These are phyloP conservation scores for Penicillium robsamsonii DNA, from an alignment of 495 filamentous ascomycete genomes.

Conservation along the genomic window DNA sequence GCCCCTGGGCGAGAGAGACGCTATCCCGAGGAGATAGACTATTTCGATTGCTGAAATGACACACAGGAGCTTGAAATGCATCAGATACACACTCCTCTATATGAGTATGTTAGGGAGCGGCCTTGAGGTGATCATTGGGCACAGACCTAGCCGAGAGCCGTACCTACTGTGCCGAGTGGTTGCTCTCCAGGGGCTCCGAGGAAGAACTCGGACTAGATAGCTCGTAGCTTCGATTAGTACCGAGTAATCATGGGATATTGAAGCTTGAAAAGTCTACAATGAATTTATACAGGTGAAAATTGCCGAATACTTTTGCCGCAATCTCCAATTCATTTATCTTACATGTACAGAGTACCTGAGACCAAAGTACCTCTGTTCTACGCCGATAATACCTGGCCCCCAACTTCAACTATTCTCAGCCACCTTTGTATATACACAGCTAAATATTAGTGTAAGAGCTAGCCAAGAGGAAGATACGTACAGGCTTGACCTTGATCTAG, in stretches of 20 bases:
- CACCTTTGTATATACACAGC: neutral
- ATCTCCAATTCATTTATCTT: neutral
- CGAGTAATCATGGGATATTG: neutral
- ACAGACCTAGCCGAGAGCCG: conserved; percentile 18
- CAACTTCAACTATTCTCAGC: neutral
- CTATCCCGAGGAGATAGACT: neutral
- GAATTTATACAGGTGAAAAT: neutral
- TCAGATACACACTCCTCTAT: neutral
- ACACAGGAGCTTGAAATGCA: neutral
- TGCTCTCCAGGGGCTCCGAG: conserved; percentile 11
- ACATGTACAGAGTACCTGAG: neutral
- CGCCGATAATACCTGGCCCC: neutral
- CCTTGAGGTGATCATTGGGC: neutral
- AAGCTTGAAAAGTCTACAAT: neutral
- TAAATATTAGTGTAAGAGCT: neutral
- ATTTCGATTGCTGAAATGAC: neutral
- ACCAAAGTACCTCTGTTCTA: neutral
- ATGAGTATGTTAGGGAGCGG: neutral
- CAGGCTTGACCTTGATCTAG: neutral
- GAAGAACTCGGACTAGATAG: neutral
- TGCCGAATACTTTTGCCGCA: neutral
- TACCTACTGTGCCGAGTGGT: conserved; percentile 5
- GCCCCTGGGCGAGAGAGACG: conserved; percentile 2
- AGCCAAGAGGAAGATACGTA: neutral
- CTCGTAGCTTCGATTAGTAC: neutral